These are phyloP conservation scores for Phytophthora pluvialis DNA, from an alignment of 352 stramenopile species.

Conservation along the genomic window DNA sequence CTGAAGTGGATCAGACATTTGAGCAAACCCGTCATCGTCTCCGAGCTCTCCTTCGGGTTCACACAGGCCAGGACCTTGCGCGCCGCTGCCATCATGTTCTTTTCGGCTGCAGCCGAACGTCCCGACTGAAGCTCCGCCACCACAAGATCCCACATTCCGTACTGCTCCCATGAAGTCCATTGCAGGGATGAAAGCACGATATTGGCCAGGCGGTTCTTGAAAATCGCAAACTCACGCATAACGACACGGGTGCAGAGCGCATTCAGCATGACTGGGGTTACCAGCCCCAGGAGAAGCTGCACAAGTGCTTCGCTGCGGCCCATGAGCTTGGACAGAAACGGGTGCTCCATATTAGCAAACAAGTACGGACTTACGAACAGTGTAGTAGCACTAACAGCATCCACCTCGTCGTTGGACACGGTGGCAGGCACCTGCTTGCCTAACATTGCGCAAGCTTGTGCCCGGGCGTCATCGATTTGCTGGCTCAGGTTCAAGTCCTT, in stretches of 20 bases:
- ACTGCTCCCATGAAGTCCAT: slow-evolving; percentile 88
- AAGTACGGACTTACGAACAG: slow-evolving; percentile 73
- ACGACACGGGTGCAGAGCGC: slow-evolving; percentile 65
- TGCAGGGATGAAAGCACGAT: slow-evolving; percentile 77
- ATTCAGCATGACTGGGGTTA: slow-evolving; percentile 67
- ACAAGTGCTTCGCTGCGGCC: slow-evolving; percentile 69
- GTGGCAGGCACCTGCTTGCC: slow-evolving; percentile 35
- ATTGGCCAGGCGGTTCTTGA: slow-evolving; percentile 72
- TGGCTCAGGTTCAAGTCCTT: slow-evolving; percentile 79
- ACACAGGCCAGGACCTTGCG: slow-evolving; percentile 82
- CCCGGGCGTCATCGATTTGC: slow-evolving; percentile 81
- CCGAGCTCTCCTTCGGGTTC: slow-evolving; percentile 68
- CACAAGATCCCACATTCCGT: slow-evolving; percentile 81
- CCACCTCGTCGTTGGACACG: slow-evolving; percentile 59
- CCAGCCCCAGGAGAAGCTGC: slow-evolving; percentile 67
- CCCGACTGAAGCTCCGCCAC: slow-evolving; percentile 63
- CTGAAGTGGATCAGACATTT: slow-evolving; percentile 79
- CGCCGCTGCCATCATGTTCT: slow-evolving; percentile 69
- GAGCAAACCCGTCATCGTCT: slow-evolving; percentile 77
- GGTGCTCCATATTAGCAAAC: slow-evolving; percentile 70
- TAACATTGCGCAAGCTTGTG: slow-evolving; percentile 65
- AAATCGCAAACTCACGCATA: slow-evolving; percentile 79
- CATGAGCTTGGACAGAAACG: slow-evolving; percentile 66
- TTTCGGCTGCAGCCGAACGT: slow-evolving; percentile 45
- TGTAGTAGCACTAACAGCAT: slow-evolving; percentile 63